Percentiles rank a stretch among this genome's conserved stretches.
These are phyloP conservation scores for Canna indica DNA, from an alignment of 176 grass and related monocot species.

Conservation along the genomic window DNA sequence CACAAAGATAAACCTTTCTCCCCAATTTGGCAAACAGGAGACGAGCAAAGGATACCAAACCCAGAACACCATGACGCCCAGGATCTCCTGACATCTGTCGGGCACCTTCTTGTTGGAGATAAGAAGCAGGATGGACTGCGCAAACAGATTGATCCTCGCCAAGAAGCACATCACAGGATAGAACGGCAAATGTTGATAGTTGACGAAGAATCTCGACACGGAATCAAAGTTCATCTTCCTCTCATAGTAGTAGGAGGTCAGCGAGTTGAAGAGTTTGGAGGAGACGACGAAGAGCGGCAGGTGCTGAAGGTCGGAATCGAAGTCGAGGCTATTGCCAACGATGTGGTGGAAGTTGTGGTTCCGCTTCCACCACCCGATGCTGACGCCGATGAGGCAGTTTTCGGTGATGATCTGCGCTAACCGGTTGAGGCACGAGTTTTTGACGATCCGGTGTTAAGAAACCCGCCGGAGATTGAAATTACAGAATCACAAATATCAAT, in stretches of 20 bases:
- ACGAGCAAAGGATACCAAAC: slow-evolving; percentile 74
- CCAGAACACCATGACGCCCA: slow-evolving; percentile 57
- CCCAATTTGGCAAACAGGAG: slow-evolving; percentile 60
- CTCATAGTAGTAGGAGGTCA: slow-evolving; percentile 58
- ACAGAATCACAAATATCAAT: no score
- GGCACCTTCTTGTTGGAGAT: slow-evolving; percentile 31
- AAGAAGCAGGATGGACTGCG: slow-evolving; percentile 46
- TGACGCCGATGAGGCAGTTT: slow-evolving; percentile 8
- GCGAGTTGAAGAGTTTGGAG: slow-evolving; percentile 38
- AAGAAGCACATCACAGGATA: slow-evolving; percentile 83
- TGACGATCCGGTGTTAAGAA: no score
- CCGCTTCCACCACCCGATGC: slow-evolving; percentile 18
- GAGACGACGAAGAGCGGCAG: slow-evolving; percentile 24
- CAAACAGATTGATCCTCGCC: slow-evolving; percentile 75
- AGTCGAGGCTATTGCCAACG: slow-evolving; percentile 18
- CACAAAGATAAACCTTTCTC: slow-evolving; percentile 66
- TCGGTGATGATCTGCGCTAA: background rate
- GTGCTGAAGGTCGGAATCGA: slow-evolving; percentile 20
- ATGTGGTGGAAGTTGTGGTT: slow-evolving; percentile 21
- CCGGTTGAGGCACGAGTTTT: background rate
- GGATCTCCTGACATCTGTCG: slow-evolving; percentile 40
- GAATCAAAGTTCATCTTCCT: slow-evolving; percentile 54
- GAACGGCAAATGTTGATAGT: slow-evolving; percentile 93
- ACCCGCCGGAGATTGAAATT: no score
- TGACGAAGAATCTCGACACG: slow-evolving; percentile 51